phyloP scores from a whole-genome alignment of 2,329 filamentous ascomycete genomes.

The Niveomyces coronatus region DNA sequence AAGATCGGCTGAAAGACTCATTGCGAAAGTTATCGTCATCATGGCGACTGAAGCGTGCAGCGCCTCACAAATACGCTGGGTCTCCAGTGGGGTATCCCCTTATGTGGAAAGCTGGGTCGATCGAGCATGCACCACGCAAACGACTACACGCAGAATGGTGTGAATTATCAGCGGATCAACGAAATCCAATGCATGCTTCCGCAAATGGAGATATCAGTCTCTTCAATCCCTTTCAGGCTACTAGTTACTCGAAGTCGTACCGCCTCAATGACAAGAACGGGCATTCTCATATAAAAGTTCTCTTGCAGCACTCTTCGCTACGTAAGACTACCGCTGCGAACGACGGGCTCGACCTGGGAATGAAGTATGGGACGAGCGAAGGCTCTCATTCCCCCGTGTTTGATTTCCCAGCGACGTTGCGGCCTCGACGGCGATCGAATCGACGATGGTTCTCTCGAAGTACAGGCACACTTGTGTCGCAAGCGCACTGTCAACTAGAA shows the following conservation, averaged over 20 bases:
- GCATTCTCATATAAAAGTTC: not conserved
- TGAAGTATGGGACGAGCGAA: not conserved
- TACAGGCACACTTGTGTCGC: constrained; percentile 16
- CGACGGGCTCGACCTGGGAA: not conserved
- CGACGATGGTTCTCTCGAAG: constrained; percentile 15
- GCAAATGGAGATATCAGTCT: constrained; percentile 1
- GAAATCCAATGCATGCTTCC: constrained; percentile 1
- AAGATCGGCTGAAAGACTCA: constrained; percentile 10
- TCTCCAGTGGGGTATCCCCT: not conserved
- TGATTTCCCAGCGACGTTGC: not conserved
- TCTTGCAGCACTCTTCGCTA: constrained; percentile 3
- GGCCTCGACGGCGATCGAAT: constrained; percentile 1
- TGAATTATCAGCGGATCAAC: constrained; percentile 2
- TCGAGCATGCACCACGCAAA: constrained; percentile 5
- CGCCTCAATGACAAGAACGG: not conserved
- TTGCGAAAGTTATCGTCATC: constrained; percentile 15
- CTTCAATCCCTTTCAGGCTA: constrained; percentile 3
- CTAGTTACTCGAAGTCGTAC: not conserved
- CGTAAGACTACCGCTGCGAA: not conserved
- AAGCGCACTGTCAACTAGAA: constrained; percentile 19
- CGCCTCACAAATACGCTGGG: constrained; percentile 1
- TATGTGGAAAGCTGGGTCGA: constrained; percentile 7
- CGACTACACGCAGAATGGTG: constrained; percentile 7
- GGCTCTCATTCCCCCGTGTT: not conserved
- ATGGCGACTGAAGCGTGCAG: constrained; percentile 12